Evolutionary conservation across 164 flowering plant genomes (phyloP).

Genomic region (Vitis riparia): DNA sequence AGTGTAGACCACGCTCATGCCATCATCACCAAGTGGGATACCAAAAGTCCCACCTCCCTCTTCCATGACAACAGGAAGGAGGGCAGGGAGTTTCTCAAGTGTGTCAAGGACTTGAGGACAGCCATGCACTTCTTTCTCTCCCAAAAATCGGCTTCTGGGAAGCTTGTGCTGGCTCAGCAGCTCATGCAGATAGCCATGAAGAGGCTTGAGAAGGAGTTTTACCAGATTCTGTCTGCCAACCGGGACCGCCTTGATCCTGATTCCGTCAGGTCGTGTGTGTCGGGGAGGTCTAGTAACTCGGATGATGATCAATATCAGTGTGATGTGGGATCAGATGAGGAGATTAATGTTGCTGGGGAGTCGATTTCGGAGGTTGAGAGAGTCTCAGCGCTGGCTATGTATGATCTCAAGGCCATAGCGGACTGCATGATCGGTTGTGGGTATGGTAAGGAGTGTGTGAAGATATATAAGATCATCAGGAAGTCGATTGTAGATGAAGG

Average conservation of each 20-base stretch:
- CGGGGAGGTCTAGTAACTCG: constrained; percentile 7
- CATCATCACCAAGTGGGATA: constrained; percentile 33
- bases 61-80: constrained; percentile 25
- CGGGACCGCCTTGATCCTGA: constrained; percentile 24
- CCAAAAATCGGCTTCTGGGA: constrained; percentile 8
- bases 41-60: constrained; percentile 15
- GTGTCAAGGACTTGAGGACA: constrained; percentile 21
- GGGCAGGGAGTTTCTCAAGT: constrained; percentile 18
- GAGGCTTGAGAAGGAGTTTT: constrained; percentile 36
- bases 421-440: constrained; percentile 42
- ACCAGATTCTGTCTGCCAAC: constrained; percentile 22
- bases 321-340: constrained; percentile 5
- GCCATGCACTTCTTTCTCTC: constrained; percentile 25
- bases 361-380: constrained; percentile 20
- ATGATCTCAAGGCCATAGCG: constrained; percentile 36
- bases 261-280: constrained; percentile 14
- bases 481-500: constrained; percentile 32
- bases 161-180: constrained; percentile 28
- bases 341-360: constrained; percentile 1
- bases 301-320: constrained; percentile 7
- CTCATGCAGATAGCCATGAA: constrained; percentile 40
- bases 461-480: constrained; percentile 24
- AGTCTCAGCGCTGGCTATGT: constrained; percentile 16
- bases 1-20: constrained; percentile 20
- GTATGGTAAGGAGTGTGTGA: constrained; percentile 37